Evolutionary conservation across 768 basidiomycete genomes (phyloP).

Genomic region (Boletus vermiculosoides): DNA sequence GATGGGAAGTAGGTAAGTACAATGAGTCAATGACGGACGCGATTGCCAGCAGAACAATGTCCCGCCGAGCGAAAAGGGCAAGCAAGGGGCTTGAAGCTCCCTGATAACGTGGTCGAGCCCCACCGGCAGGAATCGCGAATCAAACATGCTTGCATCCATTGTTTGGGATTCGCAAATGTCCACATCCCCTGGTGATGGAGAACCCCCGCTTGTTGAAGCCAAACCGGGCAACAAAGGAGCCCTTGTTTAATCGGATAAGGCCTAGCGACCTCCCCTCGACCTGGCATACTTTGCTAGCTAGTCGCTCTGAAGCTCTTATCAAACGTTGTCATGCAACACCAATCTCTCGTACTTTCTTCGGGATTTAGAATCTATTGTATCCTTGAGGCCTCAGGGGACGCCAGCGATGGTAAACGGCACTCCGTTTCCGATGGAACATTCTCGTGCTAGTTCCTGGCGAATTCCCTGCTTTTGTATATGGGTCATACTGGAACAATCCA

Average conservation of each 20-base stretch:
- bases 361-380: not conserved
- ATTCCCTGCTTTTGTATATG: slow-evolving; percentile 61
- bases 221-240: not conserved
- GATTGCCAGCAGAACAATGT: slow-evolving; percentile 5
- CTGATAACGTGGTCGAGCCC: not conserved
- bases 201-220: not conserved
- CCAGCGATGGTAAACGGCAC: slow-evolving; percentile 4
- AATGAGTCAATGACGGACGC: not conserved
- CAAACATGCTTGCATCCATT: not conserved
- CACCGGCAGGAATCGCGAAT: not conserved
- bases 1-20: slow-evolving; percentile 9
- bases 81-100: not conserved
- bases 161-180: not conserved
- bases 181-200: not conserved
- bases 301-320: not conserved
- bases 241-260: not conserved
- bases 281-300: not conserved
- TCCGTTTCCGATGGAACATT: slow-evolving; percentile 5
- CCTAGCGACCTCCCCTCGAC: not conserved
- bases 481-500: slow-evolving; percentile 64
- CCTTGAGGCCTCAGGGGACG: not conserved
- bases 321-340: not conserved
- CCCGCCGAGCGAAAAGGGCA: not conserved
- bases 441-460: slow-evolving; percentile 42
- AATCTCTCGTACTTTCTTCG: not conserved